phyloP scores from a whole-genome alignment of 768 basidiomycete species.

The Trametes maxima region DNA sequence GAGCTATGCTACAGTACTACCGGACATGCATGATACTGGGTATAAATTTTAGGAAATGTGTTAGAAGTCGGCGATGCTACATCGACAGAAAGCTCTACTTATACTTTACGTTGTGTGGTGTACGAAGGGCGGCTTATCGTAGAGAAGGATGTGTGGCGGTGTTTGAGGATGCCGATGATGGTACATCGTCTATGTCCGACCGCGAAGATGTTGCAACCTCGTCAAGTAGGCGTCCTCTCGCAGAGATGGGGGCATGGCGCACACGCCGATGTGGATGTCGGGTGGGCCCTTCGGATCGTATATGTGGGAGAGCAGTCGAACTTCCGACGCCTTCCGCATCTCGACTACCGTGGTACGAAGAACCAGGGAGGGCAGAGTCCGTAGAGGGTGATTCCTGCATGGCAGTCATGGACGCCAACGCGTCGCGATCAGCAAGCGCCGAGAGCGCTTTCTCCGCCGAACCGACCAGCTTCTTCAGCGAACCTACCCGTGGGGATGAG shows the following conservation, averaged over 20 bases:
- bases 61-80: too few species aligned
- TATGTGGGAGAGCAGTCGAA: not conserved
- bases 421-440: slow-evolving; percentile 25
- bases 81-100: too few species aligned
- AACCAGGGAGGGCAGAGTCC: too few species aligned
- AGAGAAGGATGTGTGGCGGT: not conserved
- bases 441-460: slow-evolving; percentile 25
- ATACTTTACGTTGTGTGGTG: not conserved
- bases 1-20: too few species aligned
- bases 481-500: slow-evolving; percentile 1
- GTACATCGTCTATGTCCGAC: not conserved
- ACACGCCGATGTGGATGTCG: not conserved
- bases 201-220: not conserved
- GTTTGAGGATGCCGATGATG: not conserved
- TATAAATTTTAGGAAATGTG: too few species aligned
- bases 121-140: not conserved
- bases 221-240: not conserved
- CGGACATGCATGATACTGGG: too few species aligned
- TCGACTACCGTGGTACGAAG: not conserved
- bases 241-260: not conserved
- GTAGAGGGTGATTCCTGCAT: too few species aligned
- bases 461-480: slow-evolving; percentile 21
- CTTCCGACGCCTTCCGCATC: not conserved
- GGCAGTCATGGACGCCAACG: slow-evolving; percentile 7
- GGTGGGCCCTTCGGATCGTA: slow-evolving; percentile 3